Evolutionary conservation across 2,329 filamentous ascomycete species (phyloP).

Genomic region (Grosmannia huntii): DNA sequence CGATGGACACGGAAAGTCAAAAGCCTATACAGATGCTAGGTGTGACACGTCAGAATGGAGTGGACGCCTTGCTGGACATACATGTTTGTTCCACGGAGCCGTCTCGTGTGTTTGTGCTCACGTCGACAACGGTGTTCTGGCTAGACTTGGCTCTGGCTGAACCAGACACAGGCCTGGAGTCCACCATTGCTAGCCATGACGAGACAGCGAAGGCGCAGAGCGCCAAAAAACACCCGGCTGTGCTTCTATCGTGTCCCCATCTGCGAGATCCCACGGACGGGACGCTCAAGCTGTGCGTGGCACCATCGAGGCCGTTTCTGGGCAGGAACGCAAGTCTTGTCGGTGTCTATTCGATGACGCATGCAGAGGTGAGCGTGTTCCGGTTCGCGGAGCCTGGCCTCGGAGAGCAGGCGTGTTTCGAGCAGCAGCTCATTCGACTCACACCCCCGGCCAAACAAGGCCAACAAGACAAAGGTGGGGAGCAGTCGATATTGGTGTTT

Average conservation of each 20-base stretch:
- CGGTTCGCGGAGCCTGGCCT: slow-evolving; percentile 13
- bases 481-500: slow-evolving; percentile 8
- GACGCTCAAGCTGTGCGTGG: slow-evolving; percentile 26
- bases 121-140: slow-evolving; percentile 36
- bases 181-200: background rate
- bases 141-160: slow-evolving; percentile 22
- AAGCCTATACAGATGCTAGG: slow-evolving; percentile 8
- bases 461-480: background rate
- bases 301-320: background rate
- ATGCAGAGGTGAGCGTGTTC: slow-evolving; percentile 14
- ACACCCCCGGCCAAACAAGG: background rate
- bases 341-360: slow-evolving; percentile 14
- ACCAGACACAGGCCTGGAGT: background rate
- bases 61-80: slow-evolving; percentile 41
- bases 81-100: slow-evolving; percentile 31
- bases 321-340: slow-evolving; percentile 11
- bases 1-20: slow-evolving; percentile 11
- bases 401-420: slow-evolving; percentile 10
- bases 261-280: slow-evolving; percentile 25
- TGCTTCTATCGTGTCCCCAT: slow-evolving; percentile 32
- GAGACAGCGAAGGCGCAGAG: background rate
- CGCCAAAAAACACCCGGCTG: slow-evolving; percentile 5
- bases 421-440: slow-evolving; percentile 11
- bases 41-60: slow-evolving; percentile 15
- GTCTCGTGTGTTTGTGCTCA: slow-evolving; percentile 46